Base-by-base conservation (phyloP, 2,329 filamentous ascomycete genomes). In the Calonectria naviculata region DNA sequence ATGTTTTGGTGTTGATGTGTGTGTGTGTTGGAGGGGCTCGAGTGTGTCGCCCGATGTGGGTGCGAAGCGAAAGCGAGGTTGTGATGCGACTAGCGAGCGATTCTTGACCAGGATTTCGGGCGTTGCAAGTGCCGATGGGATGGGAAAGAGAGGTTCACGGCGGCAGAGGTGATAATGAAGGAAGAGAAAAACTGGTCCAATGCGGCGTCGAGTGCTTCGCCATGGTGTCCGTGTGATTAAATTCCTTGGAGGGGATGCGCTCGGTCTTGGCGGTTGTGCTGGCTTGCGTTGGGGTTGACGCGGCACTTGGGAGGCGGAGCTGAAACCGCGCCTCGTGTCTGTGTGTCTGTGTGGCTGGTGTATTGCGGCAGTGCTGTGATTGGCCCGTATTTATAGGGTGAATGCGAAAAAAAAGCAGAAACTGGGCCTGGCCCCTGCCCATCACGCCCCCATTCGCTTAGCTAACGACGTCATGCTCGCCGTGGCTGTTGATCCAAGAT, bases 271-370 rank as follows among this genome's bases (percentile, higher is more conserved):
- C 68, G 31, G 41, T 29, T 46, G 63, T 31, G 17, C 38, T 26
- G 54, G 64, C 64, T 66, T 66, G 64, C 64, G 64, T 66, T 58
- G 52, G 42, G 60, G 76, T 78, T 78, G 75, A 78, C 77, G 77
- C 77, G 77, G 77, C 77, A 78, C 68, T 77, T 56, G 56, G 66
- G 77, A 72, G 77, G 77, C 77, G 77, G 70, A 77, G 77, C 76
- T 77, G 77, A 78, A 73, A 79, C 77, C 73, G 71, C 72, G 75
- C 77, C 75, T 75, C 71, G 58, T 70, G 44, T 71, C 21, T 47
- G 72, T 76, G 58, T 70, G 44, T 71, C 21, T 47, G 72, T 76
- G 77, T 79, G 77, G 77, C 77, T 79, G 73, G 72, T 65, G 62
- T 13, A 15, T 42, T 13, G 10, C 13, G 21, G 1, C 4, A 4